Evolutionary conservation across 139 green algal genomes (phyloP).

Genomic region (Micromonas pusilla): DNA sequence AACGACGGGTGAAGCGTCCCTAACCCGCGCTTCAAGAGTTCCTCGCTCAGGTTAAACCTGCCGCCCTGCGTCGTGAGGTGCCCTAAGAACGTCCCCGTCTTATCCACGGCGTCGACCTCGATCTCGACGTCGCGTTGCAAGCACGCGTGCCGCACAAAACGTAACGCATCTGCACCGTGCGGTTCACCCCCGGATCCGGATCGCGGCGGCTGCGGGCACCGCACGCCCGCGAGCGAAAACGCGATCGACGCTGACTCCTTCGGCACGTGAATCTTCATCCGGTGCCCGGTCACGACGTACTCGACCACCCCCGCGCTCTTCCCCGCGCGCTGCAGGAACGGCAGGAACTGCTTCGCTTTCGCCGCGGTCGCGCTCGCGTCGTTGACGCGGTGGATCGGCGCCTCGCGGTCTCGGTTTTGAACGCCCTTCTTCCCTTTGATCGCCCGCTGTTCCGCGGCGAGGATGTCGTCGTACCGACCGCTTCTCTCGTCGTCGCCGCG

Average conservation of each 20-base stretch:
- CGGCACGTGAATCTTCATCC: constrained; percentile 72
- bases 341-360: constrained; percentile 81
- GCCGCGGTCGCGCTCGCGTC: constrained; percentile 58
- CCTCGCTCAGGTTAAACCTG: constrained; percentile 51
- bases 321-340: constrained; percentile 81
- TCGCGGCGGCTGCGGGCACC: constrained; percentile 51
- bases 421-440: constrained; percentile 71
- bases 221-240: constrained; percentile 80
- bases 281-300: constrained; percentile 71
- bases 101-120: constrained; percentile 69
- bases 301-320: constrained; percentile 67
- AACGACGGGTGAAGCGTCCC: constrained; percentile 72
- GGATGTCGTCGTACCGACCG: constrained; percentile 75
- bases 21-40: constrained; percentile 72
- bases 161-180: constrained; percentile 71
- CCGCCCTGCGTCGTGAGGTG: constrained; percentile 32
- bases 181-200: constrained; percentile 75
- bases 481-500: constrained; percentile 64
- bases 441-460: constrained; percentile 73
- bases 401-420: constrained; percentile 66
- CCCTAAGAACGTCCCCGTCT: constrained; percentile 89
- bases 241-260: constrained; percentile 80
- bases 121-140: constrained; percentile 66
- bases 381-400: constrained; percentile 67
- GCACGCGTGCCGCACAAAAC: constrained; percentile 65